Evolutionary conservation across 768 basidiomycete species (phyloP).

Genomic region (Rhodotorula toruloides): DNA sequence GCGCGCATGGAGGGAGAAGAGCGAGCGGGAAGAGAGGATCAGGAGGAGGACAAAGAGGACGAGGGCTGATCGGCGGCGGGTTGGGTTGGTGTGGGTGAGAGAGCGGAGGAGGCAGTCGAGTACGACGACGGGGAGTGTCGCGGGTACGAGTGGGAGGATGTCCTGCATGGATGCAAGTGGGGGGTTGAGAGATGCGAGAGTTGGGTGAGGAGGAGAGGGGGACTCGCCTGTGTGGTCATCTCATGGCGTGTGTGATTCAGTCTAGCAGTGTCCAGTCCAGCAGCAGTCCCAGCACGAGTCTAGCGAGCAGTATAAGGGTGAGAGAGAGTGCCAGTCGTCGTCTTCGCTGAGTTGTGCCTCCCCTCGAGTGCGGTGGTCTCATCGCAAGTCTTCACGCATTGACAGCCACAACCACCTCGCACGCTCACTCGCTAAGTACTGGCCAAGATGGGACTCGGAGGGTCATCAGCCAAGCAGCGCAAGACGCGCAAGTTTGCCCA

Average conservation of each 20-base stretch:
- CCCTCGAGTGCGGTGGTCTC: no score
- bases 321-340: no score
- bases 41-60: background rate
- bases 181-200: background rate
- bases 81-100: slow-evolving; percentile 6
- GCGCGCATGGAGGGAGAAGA: background rate
- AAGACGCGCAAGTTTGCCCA: slow-evolving; percentile 92
- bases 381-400: no score
- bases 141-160: slow-evolving; percentile 12
- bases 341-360: no score
- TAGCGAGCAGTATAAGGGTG: no score
- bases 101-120: slow-evolving; percentile 5
- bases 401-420: background rate
- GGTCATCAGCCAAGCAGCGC: slow-evolving; percentile 11
- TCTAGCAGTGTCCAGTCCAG: background rate
- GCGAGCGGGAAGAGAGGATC: background rate
- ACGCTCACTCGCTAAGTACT: background rate
- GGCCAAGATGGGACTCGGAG: slow-evolving; percentile 23
- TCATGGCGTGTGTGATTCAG: no score
- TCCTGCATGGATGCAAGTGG: slow-evolving; percentile 1
- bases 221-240: background rate
- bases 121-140: background rate
- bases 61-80: slow-evolving; percentile 9
- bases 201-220: no score
- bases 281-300: no score